These are phyloP conservation scores for Arthroderma sp. DNA, from an alignment of 2,329 filamentous ascomycete species.

Conservation along the genomic window DNA sequence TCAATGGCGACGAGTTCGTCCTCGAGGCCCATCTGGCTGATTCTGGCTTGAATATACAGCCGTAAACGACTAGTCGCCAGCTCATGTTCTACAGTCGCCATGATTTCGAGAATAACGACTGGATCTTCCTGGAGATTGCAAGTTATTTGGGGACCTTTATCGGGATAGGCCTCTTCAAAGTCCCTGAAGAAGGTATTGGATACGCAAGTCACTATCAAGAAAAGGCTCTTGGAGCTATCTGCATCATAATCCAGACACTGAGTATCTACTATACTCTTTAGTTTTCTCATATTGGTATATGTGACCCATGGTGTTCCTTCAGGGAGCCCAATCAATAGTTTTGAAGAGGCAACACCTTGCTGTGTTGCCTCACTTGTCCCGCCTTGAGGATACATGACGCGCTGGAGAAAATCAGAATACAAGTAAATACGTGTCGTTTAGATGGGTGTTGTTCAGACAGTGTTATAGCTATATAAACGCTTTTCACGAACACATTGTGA, in stretches of 20 bases:
- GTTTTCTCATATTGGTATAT: not conserved
- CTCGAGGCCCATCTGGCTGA: not conserved
- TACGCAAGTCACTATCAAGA: not conserved
- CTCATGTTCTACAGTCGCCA: not conserved
- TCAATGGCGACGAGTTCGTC: not conserved
- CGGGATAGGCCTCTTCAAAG: not conserved
- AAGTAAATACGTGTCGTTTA: not conserved
- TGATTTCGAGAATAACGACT: not conserved
- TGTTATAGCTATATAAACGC: not conserved
- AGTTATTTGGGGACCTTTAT: not conserved
- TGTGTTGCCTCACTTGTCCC: not conserved
- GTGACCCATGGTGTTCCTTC: not conserved
- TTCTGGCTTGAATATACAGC: not conserved
- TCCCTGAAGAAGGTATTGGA: not conserved
- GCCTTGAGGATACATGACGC: not conserved
- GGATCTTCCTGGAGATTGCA: not conserved
- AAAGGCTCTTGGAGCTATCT: not conserved
- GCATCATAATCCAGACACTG: not conserved
- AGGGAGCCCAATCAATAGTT: constrained; percentile 1
- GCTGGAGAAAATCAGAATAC: not conserved
- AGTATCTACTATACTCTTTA: not conserved
- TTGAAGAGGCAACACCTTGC: not conserved
- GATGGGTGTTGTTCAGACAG: not conserved
- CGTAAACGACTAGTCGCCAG: not conserved
- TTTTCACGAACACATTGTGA: not conserved